Conservation (phyloP, 345 rosid genomes). For the Gossypioides kirkii region DNA sequence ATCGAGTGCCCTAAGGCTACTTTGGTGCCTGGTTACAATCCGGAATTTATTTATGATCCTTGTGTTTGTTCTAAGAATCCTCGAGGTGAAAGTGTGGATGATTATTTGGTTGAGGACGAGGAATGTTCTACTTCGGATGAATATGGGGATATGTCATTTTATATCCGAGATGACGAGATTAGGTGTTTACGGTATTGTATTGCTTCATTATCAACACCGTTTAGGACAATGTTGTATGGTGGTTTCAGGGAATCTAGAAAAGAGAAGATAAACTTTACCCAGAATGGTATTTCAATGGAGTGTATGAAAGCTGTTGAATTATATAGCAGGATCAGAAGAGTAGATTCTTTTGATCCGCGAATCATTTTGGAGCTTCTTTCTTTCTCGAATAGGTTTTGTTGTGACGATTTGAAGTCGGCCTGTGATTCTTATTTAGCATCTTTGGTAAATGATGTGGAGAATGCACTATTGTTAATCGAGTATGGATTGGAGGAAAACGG, state of each 20-base stretch:
- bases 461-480: constrained; percentile 64
- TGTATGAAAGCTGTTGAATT: constrained; percentile 70
- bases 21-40: constrained; percentile 63
- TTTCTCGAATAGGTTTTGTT: constrained; percentile 77
- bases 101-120: constrained; percentile 23
- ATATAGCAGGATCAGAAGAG: constrained; percentile 61
- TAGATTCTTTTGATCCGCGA: constrained; percentile 39
- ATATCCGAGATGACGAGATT: constrained; percentile 71
- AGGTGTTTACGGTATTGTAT: constrained; percentile 60
- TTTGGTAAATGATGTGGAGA: constrained; percentile 50
- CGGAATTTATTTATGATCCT: constrained; percentile 59
- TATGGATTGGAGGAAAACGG: constrained; percentile 77
- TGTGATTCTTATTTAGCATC: constrained; percentile 72
- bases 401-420: constrained; percentile 72
- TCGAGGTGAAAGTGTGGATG: constrained; percentile 28
- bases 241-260: constrained; percentile 59
- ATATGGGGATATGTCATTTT: constrained; percentile 66
- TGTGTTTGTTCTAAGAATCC: constrained; percentile 53
- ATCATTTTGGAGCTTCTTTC: constrained; percentile 72
- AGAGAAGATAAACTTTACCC: constrained; percentile 64
- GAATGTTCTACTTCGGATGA: constrained; percentile 77
- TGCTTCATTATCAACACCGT: constrained; percentile 70
- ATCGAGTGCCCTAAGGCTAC: constrained; percentile 84
- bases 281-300: constrained; percentile 57
- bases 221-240: constrained; percentile 75